phyloP scores from a whole-genome alignment of 2,329 filamentous ascomycete species.

The Lecanicillium sp. region DNA sequence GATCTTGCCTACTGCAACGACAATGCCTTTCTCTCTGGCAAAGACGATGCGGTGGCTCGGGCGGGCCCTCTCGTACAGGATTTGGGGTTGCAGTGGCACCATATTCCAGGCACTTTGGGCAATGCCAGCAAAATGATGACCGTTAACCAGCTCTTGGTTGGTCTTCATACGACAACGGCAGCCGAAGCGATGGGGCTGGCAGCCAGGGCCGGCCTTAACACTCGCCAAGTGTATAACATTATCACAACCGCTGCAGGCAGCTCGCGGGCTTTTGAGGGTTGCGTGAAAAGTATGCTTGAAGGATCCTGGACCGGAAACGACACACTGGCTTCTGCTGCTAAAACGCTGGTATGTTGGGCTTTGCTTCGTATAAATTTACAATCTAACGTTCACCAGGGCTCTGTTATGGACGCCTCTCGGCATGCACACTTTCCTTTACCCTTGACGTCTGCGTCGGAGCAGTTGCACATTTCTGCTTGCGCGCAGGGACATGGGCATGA shows the following conservation, averaged over 20 bases:
- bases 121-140: constrained; percentile 37
- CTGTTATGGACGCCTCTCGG: constrained; percentile 21
- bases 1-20: too few relatives aligned
- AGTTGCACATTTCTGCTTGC: constrained; percentile 20
- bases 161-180: constrained; percentile 42
- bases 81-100: not conserved
- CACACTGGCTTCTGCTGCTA: constrained; percentile 26
- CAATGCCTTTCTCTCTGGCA: constrained; percentile 1
- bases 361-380: not conserved
- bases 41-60: not conserved
- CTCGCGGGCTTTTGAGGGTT: constrained; percentile 50
- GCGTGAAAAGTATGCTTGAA: constrained; percentile 43
- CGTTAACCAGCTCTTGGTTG: constrained; percentile 43
- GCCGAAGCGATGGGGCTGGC: constrained; percentile 46
- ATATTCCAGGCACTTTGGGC: not conserved
- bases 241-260: constrained; percentile 20
- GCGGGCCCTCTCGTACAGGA: not conserved
- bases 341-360: constrained; percentile 23
- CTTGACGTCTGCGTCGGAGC: constrained; percentile 25
- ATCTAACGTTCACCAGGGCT: not conserved
- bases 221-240: constrained; percentile 21
- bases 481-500: constrained; percentile 19
- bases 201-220: constrained; percentile 37
- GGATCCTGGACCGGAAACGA: constrained; percentile 35
- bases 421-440: constrained; percentile 25